Evolutionary conservation across 768 basidiomycete genomes (phyloP).

Genomic region (Astraeus odoratus): DNA sequence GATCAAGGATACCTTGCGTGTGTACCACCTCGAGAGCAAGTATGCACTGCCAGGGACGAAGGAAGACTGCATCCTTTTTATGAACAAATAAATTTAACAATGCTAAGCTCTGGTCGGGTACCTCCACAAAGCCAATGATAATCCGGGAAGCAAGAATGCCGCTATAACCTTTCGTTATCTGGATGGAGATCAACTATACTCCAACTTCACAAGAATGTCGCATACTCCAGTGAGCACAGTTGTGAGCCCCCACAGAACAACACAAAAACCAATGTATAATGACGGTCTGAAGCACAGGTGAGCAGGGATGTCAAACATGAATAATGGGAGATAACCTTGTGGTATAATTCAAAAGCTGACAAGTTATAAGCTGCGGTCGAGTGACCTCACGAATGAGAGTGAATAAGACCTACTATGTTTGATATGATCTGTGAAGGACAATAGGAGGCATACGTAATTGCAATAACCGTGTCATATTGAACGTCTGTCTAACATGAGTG

Average conservation of each 20-base stretch:
- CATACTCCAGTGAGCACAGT: conserved; percentile 55
- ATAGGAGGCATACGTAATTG: too few relatives aligned
- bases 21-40: conserved; percentile 48
- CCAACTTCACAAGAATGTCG: conserved; percentile 6
- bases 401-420: too few relatives aligned
- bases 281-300: conserved; percentile 39
- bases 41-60: conserved; percentile 56
- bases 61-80: conserved; percentile 36
- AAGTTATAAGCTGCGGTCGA: not conserved
- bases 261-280: conserved; percentile 52
- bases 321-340: conserved; percentile 32
- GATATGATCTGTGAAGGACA: too few relatives aligned
- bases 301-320: not conserved
- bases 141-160: conserved; percentile 52
- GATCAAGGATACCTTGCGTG: conserved; percentile 28
- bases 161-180: conserved; percentile 49
- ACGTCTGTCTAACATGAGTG: too few relatives aligned
- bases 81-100: not conserved
- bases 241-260: conserved; percentile 56
- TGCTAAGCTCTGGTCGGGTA: conserved; percentile 7
- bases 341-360: conserved; percentile 48
- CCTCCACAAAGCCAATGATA: conserved; percentile 60
- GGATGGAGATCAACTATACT: not conserved
- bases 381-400: too few relatives aligned
- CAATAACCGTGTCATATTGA: too few relatives aligned